Percentiles rank a stretch among this genome's conserved stretches.
Conservation (phyloP, 441 rosid species). For the Arabidopsis lyrata region DNA sequence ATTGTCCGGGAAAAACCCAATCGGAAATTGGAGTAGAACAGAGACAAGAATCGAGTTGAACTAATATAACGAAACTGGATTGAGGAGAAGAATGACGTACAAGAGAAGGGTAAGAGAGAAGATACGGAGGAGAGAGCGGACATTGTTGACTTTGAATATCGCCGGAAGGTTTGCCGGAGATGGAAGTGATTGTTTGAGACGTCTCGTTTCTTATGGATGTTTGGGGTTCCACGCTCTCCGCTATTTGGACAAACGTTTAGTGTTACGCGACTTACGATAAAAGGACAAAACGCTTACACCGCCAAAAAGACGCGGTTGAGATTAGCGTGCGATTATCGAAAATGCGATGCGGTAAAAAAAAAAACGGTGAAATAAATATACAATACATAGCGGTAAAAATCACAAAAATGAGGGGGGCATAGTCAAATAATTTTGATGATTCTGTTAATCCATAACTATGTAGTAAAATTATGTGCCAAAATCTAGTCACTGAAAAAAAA, state of each 20-base stretch:
- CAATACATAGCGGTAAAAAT: too few species aligned
- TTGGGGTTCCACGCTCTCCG: constrained; percentile 37
- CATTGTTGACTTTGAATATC: constrained; percentile 38
- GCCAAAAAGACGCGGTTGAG: neutral
- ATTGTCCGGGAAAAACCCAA: neutral
- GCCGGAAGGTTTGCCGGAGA: constrained; percentile 31
- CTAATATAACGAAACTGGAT: neutral
- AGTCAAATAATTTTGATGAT: too few species aligned
- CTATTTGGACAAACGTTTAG: neutral
- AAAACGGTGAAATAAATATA: neutral
- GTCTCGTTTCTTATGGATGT: constrained; percentile 41
- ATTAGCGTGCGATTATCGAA: neutral
- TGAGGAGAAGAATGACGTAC: constrained; percentile 42
- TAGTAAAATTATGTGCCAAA: neutral
- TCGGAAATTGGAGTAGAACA: constrained; percentile 3
- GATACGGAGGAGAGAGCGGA: constrained; percentile 46
- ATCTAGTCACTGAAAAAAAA: neutral
- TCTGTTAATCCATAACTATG: neutral
- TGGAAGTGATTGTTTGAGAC: neutral
- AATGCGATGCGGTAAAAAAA: neutral
- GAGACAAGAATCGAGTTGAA: neutral
- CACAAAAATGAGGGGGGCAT: too few species aligned
- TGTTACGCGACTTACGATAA: neutral
- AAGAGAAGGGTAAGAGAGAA: constrained; percentile 48
- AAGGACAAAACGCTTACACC: neutral